Evolutionary conservation across 768 basidiomycete species (phyloP).

Genomic region (Solioccasus polychromus): DNA sequence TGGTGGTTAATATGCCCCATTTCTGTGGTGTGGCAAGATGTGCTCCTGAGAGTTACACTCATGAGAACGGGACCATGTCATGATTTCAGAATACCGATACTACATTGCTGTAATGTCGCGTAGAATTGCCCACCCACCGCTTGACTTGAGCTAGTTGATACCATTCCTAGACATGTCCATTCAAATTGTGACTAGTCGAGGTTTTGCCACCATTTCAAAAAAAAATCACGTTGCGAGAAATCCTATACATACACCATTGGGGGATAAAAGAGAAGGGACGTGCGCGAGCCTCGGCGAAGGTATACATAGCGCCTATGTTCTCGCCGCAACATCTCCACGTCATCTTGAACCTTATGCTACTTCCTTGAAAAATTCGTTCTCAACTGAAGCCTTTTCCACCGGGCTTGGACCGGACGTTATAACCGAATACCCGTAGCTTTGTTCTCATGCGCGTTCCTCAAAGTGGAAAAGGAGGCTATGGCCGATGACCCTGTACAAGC

Average conservation of each 20-base stretch:
- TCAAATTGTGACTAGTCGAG: too few species aligned
- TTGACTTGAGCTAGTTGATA: too few species aligned
- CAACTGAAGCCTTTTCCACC: neutral
- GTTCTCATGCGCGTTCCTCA: neutral
- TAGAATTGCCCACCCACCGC: too few species aligned
- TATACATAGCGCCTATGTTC: too few species aligned
- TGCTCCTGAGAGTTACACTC: neutral
- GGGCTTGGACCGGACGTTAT: neutral
- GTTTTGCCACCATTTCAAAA: neutral
- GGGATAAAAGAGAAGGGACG: too few species aligned
- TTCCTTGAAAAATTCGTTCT: neutral
- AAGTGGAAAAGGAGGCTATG: conserved; percentile 4
- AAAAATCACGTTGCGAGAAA: neutral
- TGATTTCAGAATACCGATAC: neutral
- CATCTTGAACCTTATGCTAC: neutral
- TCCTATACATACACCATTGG: too few species aligned
- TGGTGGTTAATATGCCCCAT: neutral
- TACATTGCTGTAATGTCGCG: conserved; percentile 1
- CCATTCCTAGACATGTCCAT: too few species aligned
- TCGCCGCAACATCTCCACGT: too few species aligned
- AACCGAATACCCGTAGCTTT: neutral
- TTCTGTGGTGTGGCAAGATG: neutral
- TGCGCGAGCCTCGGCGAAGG: too few species aligned
- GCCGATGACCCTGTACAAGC: conserved; percentile 37
- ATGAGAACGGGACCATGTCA: neutral